Percentiles rank a stretch among this genome's conserved stretches.
phyloP scores from a whole-genome alignment of 352 stramenopile species.

The Globisporangium orthogonon region DNA sequence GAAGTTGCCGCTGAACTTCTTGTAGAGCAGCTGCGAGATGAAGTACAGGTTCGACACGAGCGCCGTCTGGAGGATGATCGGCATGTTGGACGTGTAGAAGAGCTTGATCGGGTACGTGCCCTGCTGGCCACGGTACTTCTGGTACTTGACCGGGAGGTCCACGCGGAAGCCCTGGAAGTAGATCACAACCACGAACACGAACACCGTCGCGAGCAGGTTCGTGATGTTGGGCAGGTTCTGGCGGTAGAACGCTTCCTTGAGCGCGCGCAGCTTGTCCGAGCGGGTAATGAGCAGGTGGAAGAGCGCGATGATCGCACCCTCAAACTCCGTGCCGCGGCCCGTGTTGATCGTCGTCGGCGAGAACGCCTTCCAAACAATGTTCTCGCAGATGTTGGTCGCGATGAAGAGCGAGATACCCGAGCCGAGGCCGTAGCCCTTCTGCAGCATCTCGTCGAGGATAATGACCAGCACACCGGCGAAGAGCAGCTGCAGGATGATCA shows the following conservation, averaged over 20 bases:
- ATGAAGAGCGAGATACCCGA: slow-evolving; percentile 99
- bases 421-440: slow-evolving; percentile 99
- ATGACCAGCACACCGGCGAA: slow-evolving; percentile 98
- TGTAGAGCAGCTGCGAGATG: slow-evolving; percentile 98
- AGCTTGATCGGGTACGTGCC: slow-evolving; percentile 99
- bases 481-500: slow-evolving; percentile 99
- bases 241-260: slow-evolving; percentile 98
- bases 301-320: slow-evolving; percentile 98
- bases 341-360: slow-evolving; percentile 99
- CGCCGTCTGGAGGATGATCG: slow-evolving; percentile 98
- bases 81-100: slow-evolving; percentile 99
- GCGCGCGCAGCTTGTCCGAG: slow-evolving; percentile 95
- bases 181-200: slow-evolving; percentile 99
- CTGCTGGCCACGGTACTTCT: slow-evolving; percentile 98
- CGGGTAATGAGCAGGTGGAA: slow-evolving; percentile 99
- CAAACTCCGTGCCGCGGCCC: slow-evolving; percentile 98
- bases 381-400: slow-evolving; percentile 99
- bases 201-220: slow-evolving; percentile 97
- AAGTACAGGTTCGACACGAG: slow-evolving; percentile 99
- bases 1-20: slow-evolving; percentile 98
- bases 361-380: slow-evolving; percentile 99
- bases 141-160: slow-evolving; percentile 95
- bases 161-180: slow-evolving; percentile 99
- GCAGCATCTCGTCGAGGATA: slow-evolving; percentile 98
- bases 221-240: slow-evolving; percentile 99